Base-by-base conservation (phyloP, 257 asterid species). In the Salvia hispanica region DNA sequence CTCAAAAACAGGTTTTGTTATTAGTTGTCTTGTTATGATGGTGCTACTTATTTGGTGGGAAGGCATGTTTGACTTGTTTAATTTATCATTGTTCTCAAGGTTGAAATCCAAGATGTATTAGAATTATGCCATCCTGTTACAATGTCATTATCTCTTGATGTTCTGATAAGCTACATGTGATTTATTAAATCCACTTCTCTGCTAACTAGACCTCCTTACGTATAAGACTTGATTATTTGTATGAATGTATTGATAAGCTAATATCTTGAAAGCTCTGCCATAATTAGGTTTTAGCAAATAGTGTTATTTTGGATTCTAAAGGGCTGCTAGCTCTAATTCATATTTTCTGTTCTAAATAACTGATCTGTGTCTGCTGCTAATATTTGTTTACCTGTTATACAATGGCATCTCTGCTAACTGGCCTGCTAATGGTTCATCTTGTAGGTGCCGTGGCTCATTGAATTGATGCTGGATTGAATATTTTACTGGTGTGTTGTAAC, bases 401-500 rank as follows among this genome's bases (percentile, higher is more conserved):
- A 7, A 67, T 40, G 51, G 60, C 68, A 65, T 64, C 14, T 52
- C 14, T 53, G 67, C 66, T 61, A 55, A 62, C 40, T 64, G 40
- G 59, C 61, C 62, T 58, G 57, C 62, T 63, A 56, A 67, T 61
- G 39, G 25, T 69, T 55, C 71, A 57, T 72, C 54, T 69, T 70
- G 68, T 70, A 93, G 99, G 86, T 93, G 99, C n/a, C 97, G 97
- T 77, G 99, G 99, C 50, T 93, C 99, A 25, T 69, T 93, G 88
- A 93, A 93, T 80, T 93, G 84, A 87, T 70, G 80, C 75, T 72
- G 58, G 62, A 33, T 58, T 58, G 79, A 72, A 62, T 36, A 12
- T 33, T 64, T 64, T 67, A 59, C 77, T 66, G 91, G 91, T 81
- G 74, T 36, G 75, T 44, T 62, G 56, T 55, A 3, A 59, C 67